Conservation (phyloP, 305 asterid species). For the Nicotiana rustica region DNA sequence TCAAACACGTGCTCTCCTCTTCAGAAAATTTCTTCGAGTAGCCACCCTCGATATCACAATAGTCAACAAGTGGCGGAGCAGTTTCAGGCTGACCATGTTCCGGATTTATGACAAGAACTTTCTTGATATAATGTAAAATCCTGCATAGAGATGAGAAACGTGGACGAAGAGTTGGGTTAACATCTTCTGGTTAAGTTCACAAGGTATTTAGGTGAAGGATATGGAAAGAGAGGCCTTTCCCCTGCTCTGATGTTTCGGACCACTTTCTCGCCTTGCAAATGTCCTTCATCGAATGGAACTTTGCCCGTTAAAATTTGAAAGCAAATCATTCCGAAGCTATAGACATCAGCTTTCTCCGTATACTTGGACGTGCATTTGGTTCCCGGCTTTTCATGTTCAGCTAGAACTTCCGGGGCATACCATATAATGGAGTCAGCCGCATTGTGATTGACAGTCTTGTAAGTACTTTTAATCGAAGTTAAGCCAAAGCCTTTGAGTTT, state of each 20-base stretch:
- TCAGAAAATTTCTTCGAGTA: slow-evolving; percentile 55
- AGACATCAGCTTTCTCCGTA: slow-evolving; percentile 82
- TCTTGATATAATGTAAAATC: slow-evolving; percentile 75
- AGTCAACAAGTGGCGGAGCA: slow-evolving; percentile 87
- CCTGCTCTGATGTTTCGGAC: slow-evolving; percentile 74
- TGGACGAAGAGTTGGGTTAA: slow-evolving; percentile 68
- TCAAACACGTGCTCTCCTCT: slow-evolving; percentile 41
- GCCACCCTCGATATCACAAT: slow-evolving; percentile 70
- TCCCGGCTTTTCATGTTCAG: slow-evolving; percentile 56
- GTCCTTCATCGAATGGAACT: slow-evolving; percentile 76
- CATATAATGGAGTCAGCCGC: slow-evolving; percentile 65
- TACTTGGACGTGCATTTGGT: slow-evolving; percentile 44
- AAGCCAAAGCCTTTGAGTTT: slow-evolving; percentile 74
- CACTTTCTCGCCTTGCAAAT: slow-evolving; percentile 81
- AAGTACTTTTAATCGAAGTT: slow-evolving; percentile 48
- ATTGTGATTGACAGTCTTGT: slow-evolving; percentile 43
- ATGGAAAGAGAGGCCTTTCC: slow-evolving; percentile 88
- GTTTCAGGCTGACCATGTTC: slow-evolving; percentile 81
- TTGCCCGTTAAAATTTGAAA: slow-evolving; percentile 79
- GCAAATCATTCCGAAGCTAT: slow-evolving; percentile 89
- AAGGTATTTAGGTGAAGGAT: slow-evolving; percentile 76
- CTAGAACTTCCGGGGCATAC: slow-evolving; percentile 80
- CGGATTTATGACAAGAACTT: slow-evolving; percentile 68
- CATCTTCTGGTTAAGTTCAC: slow-evolving; percentile 70
- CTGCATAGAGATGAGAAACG: slow-evolving; percentile 75